Evolutionary conservation across 2,329 filamentous ascomycete genomes (phyloP), one percentile per base, ranked within the genome.

Genomic region (Ceratocystis diversiconidia): DNA sequence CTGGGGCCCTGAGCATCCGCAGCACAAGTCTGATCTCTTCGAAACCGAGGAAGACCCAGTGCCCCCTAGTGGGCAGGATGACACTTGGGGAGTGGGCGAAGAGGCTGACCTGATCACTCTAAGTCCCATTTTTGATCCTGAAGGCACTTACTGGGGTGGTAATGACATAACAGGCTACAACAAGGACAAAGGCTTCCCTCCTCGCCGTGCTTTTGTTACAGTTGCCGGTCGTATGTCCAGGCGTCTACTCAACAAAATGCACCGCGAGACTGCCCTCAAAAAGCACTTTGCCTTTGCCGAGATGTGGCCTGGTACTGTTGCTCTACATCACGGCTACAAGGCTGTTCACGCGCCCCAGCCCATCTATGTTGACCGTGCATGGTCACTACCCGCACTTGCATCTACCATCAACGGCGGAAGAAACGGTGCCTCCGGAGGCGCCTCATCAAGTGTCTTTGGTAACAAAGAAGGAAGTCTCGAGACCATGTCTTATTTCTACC

Each of bases 261-360:
- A 97, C 78, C 83, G 85, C 65, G 91, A 96, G 77, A 96, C 92
- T 3, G 85, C 86, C 36, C 82, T 89, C 71, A 86, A 87, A 72
- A 92, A 91, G 71, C 89, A 95, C 75, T 89, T 89, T 69, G 95
- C 94, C 78, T 95, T 95, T 73, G 89, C 91, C 0, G 92, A 97
- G 75, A 96, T 96, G 92, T 96, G 90, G 90, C 90, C 92, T 0
- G 87, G 87, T 0, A 94, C 89, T 0, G 85, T 89, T 0, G 89
- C 92, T 1, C 80, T 97, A 8, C 92, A 96, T 68, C 92, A 96
- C 73, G 92, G 92, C 10, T 86, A 89, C 76, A 97, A 96, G 77
- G 91, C 90, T 46, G 91, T 96, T 15, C 95, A 88, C 70, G 90
- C 86, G 1, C 92, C 92, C 0, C 92, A 97, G 71, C 90, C 92